These are phyloP conservation scores for Starmerella floricola DNA, from an alignment of 805 yeast species.

Conservation along the genomic window DNA sequence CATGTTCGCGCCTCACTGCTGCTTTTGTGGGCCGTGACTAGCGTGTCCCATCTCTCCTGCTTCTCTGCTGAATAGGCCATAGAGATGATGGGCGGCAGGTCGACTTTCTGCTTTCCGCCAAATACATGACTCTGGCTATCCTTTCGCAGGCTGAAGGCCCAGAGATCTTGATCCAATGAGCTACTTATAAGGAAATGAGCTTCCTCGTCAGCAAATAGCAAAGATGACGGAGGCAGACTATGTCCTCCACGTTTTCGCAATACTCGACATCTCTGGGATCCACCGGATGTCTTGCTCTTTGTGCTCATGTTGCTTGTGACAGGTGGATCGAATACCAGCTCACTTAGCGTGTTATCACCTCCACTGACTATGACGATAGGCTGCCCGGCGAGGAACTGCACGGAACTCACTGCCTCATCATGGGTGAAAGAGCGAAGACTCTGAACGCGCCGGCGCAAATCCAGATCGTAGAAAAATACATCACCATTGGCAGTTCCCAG, in stretches of 20 bases:
- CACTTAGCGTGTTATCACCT: conserved; percentile 79
- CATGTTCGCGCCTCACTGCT: conserved; percentile 81
- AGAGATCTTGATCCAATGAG: conserved; percentile 71
- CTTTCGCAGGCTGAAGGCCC: conserved; percentile 86
- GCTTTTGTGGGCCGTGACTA: conserved; percentile 77
- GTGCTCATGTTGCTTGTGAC: conserved; percentile 38
- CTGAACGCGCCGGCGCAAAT: conserved; percentile 61
- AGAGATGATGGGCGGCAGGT: conserved; percentile 62
- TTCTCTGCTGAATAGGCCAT: conserved; percentile 64
- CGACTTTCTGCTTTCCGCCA: conserved; percentile 55
- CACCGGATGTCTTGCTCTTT: conserved; percentile 49
- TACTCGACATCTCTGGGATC: conserved; percentile 54
- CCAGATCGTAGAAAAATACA: conserved; percentile 71
- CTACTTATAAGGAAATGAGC: conserved; percentile 81
- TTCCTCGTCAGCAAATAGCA: conserved; percentile 54
- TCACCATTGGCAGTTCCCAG: conserved; percentile 73
- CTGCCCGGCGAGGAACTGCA: conserved; percentile 75
- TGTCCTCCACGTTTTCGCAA: conserved; percentile 97
- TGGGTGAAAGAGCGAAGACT: conserved; percentile 56
- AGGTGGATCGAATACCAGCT: conserved; percentile 87
- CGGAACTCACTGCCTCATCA: conserved; percentile 57
- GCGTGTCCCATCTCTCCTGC: conserved; percentile 86
- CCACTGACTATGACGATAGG: conserved; percentile 83
- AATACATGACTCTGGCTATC: conserved; percentile 93
- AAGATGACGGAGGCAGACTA: conserved; percentile 69